These are phyloP conservation scores for Acrocalymma vagum DNA, from an alignment of 2,329 filamentous ascomycete genomes.

Conservation along the genomic window DNA sequence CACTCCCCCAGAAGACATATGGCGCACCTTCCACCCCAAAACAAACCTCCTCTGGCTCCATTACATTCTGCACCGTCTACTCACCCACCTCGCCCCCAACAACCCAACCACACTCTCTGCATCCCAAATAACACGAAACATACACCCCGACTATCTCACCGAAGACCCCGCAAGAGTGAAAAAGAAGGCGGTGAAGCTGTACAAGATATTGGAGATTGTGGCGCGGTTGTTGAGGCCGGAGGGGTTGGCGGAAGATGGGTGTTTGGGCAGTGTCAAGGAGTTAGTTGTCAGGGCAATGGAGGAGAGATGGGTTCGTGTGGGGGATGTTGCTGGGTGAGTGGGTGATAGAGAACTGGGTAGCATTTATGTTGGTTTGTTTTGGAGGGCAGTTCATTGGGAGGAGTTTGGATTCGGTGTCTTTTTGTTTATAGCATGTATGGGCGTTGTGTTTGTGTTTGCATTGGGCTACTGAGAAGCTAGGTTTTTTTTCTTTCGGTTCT, in stretches of 20 bases:
- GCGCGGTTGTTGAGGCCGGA: slow-evolving; percentile 51
- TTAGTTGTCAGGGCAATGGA: slow-evolving; percentile 44
- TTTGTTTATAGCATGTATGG: too few relatives aligned
- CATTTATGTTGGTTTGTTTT: too few relatives aligned
- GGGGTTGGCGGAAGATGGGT: slow-evolving; percentile 28
- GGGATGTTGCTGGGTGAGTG: slow-evolving; percentile 36
- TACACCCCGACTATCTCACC: slow-evolving; percentile 13
- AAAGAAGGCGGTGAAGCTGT: slow-evolving; percentile 48
- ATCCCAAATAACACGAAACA: slow-evolving; percentile 20
- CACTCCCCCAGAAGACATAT: slow-evolving; percentile 36
- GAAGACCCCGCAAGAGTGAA: slow-evolving; percentile 31
- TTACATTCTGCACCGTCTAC: slow-evolving; percentile 66
- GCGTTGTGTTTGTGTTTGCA: too few relatives aligned
- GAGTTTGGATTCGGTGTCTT: too few relatives aligned
- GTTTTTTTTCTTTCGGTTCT: too few relatives aligned
- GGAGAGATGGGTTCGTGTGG: slow-evolving; percentile 43
- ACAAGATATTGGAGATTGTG: slow-evolving; percentile 46
- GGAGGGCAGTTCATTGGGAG: too few relatives aligned
- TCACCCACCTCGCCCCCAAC: slow-evolving; percentile 48
- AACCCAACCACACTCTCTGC: slow-evolving; percentile 28
- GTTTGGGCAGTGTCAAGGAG: slow-evolving; percentile 40
- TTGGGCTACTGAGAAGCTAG: too few relatives aligned
- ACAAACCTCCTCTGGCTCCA: slow-evolving; percentile 72
- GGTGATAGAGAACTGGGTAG: too few relatives aligned
- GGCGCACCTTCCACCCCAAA: slow-evolving; percentile 64